phyloP scores from a whole-genome alignment of 2,329 filamentous ascomycete species.

The Pezicula rhizophila region DNA sequence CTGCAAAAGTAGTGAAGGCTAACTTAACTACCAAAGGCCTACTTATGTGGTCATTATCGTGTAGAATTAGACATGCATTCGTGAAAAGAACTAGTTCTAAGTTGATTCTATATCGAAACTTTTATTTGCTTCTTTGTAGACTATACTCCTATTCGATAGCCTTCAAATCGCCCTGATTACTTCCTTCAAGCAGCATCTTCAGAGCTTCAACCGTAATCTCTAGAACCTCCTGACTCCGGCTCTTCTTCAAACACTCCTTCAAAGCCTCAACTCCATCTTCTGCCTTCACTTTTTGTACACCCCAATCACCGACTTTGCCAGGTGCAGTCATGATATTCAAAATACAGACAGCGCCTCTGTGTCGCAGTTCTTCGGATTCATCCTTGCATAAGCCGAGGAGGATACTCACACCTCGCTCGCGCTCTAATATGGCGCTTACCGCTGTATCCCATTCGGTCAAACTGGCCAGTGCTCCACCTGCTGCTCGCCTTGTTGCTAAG shows the following conservation, averaged over 20 bases:
- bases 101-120: not conserved
- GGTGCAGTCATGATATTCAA: slow-evolving; percentile 66
- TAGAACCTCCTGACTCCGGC: slow-evolving; percentile 62
- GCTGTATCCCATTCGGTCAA: slow-evolving; percentile 73
- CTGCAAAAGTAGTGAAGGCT: no score
- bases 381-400: slow-evolving; percentile 77
- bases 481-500: slow-evolving; percentile 69
- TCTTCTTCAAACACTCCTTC: slow-evolving; percentile 64
- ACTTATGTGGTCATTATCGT: no score
- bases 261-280: slow-evolving; percentile 62
- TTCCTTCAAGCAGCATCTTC: slow-evolving; percentile 39
- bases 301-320: slow-evolving; percentile 57
- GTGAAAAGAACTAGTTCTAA: not conserved
- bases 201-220: slow-evolving; percentile 66
- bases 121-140: not conserved
- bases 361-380: slow-evolving; percentile 59
- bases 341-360: slow-evolving; percentile 70
- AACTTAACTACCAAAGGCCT: no score
- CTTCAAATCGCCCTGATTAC: not conserved
- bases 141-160: not conserved
- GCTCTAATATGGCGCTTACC: slow-evolving; percentile 62
- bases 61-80: no score
- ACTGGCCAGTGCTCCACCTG: slow-evolving; percentile 82
- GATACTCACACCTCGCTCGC: slow-evolving; percentile 67
- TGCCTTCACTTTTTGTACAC: slow-evolving; percentile 52